Conservation (phyloP, 139 green algal species). For the Picochlorum sp. region DNA sequence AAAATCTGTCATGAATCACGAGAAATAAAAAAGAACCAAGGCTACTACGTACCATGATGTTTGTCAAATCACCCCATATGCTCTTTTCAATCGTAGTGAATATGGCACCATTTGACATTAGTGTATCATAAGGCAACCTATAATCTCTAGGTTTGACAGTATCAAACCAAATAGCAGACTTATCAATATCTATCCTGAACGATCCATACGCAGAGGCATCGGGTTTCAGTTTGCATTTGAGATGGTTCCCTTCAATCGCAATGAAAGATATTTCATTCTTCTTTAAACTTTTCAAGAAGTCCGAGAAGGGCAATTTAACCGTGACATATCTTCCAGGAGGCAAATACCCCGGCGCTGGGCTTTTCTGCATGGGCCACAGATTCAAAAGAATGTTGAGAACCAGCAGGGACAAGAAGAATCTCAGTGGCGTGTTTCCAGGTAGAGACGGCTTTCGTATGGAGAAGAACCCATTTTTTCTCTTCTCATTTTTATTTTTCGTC, state of each 20-base stretch:
- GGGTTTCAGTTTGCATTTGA: slow-evolving; percentile 13
- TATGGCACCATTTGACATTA: slow-evolving; percentile 44
- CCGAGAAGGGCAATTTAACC: slow-evolving; percentile 41
- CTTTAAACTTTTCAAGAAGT: slow-evolving; percentile 61
- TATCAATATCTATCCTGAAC: not conserved
- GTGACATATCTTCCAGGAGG: slow-evolving; percentile 5
- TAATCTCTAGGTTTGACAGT: slow-evolving; percentile 68
- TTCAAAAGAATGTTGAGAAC: slow-evolving; percentile 9
- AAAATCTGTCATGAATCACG: too few relatives aligned
- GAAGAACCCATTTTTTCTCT: too few relatives aligned
- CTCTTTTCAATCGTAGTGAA: slow-evolving; percentile 57
- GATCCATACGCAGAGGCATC: not conserved
- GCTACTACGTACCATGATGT: too few relatives aligned
- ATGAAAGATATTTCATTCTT: slow-evolving; percentile 57
- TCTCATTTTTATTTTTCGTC: too few relatives aligned
- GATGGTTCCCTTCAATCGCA: slow-evolving; percentile 51
- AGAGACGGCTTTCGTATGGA: too few relatives aligned
- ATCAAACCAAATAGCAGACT: slow-evolving; percentile 38
- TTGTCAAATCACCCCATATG: slow-evolving; percentile 7
- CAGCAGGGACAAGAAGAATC: slow-evolving; percentile 7
- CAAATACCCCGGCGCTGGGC: not conserved
- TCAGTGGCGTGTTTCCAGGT: slow-evolving; percentile 1
- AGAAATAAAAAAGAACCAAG: too few relatives aligned
- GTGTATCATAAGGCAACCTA: slow-evolving; percentile 54
- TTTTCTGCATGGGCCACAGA: not conserved